phyloP scores from a whole-genome alignment of 257 asterid species.

The Sherardia arvensis region DNA sequence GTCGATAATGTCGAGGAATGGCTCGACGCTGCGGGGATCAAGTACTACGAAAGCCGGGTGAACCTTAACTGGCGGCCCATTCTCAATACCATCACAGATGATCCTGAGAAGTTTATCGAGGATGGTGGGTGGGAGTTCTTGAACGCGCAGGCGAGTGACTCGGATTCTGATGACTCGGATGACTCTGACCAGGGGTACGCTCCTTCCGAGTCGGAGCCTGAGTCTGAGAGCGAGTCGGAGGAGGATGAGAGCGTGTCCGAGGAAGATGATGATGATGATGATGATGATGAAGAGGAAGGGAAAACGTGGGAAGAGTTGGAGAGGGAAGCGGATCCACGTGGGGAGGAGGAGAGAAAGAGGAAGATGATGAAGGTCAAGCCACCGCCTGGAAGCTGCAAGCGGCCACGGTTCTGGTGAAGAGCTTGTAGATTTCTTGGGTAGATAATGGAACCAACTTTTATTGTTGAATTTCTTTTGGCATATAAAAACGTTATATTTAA shows the following conservation, averaged over 20 bases:
- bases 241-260: slow-evolving; percentile 21
- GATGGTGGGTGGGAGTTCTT: slow-evolving; percentile 29
- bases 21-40: slow-evolving; percentile 25
- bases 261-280: slow-evolving; percentile 19
- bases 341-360: too few species aligned
- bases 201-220: slow-evolving; percentile 23
- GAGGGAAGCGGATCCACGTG: slow-evolving; percentile 20
- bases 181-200: slow-evolving; percentile 22
- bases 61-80: slow-evolving; percentile 26
- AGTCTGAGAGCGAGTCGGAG: slow-evolving; percentile 15
- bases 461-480: too few species aligned
- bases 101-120: slow-evolving; percentile 21
- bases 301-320: slow-evolving; percentile 26
- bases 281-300: slow-evolving; percentile 11
- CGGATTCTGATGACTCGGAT: slow-evolving; percentile 19
- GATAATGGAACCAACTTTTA: too few species aligned
- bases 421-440: too few species aligned
- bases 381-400: slow-evolving; percentile 27
- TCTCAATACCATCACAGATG: slow-evolving; percentile 20
- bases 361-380: slow-evolving; percentile 14
- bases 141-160: slow-evolving; percentile 21
- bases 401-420: slow-evolving; percentile 42
- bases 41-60: slow-evolving; percentile 26
- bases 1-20: slow-evolving; percentile 28
- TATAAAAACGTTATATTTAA: too few species aligned